phyloP scores from a whole-genome alignment of 1,284 basidiomycete genomes.

The Trichosporon asahii region DNA sequence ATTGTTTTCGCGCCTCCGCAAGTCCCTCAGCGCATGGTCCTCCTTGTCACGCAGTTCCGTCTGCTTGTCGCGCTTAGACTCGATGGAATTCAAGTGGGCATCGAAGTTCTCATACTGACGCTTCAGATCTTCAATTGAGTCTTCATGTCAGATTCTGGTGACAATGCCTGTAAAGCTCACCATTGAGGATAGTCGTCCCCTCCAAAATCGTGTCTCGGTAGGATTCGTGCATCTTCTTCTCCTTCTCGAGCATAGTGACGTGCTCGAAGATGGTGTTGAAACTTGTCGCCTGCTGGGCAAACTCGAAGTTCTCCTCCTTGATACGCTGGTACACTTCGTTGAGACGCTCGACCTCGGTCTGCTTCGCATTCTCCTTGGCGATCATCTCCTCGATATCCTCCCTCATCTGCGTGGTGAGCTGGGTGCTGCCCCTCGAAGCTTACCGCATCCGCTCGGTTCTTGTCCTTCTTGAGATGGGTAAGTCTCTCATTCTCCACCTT shows the following conservation, averaged over 20 bases:
- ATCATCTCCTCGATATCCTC: constrained; percentile 58
- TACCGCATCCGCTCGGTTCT: constrained; percentile 71
- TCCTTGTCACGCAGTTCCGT: constrained; percentile 37
- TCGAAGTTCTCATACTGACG: constrained; percentile 69
- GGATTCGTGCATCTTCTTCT: constrained; percentile 63
- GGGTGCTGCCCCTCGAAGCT: background rate
- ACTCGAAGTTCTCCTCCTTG: constrained; percentile 71
- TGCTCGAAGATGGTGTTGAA: constrained; percentile 79
- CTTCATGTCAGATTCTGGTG: constrained; percentile 53
- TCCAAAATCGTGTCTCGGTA: constrained; percentile 62
- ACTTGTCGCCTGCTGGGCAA: constrained; percentile 76
- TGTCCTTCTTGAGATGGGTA: constrained; percentile 75
- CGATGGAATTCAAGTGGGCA: constrained; percentile 47
- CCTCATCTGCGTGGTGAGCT: constrained; percentile 31
- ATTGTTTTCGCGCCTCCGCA: constrained; percentile 35
- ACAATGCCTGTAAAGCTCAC: constrained; percentile 50
- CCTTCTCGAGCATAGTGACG: constrained; percentile 65
- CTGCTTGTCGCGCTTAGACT: constrained; percentile 40
- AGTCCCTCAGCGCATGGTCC: constrained; percentile 39
- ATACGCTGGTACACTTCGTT: constrained; percentile 64
- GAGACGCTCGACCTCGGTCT: constrained; percentile 70
- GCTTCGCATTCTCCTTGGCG: constrained; percentile 65
- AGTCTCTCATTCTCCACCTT: constrained; percentile 91
- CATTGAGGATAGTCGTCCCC: constrained; percentile 64
- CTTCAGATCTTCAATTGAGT: constrained; percentile 71